phyloP scores from a whole-genome alignment of 495 filamentous ascomycete genomes.

The Bombardia bombarda region DNA sequence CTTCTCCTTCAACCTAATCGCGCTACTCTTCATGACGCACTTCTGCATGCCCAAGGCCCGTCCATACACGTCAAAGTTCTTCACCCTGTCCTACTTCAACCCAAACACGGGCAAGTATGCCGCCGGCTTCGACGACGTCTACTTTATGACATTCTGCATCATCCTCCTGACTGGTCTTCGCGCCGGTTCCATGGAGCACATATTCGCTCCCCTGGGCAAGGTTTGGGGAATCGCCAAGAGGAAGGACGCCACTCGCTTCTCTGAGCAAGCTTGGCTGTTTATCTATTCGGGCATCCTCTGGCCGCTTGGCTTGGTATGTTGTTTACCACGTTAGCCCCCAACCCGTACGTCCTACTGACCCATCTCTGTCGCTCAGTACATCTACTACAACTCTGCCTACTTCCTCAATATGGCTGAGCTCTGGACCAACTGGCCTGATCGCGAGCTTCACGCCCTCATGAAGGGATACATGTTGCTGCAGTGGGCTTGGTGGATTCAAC shows the following conservation, averaged over 20 bases:
- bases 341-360: too few relatives aligned
- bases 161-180: constrained; percentile 80
- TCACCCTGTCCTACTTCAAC: constrained; percentile 77
- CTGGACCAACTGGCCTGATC: constrained; percentile 76
- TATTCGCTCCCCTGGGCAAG: constrained; percentile 68
- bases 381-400: constrained; percentile 69
- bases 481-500: constrained; percentile 88
- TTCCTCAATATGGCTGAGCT: constrained; percentile 70
- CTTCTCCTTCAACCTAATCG: constrained; percentile 45
- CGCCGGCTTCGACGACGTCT: constrained; percentile 70
- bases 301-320: constrained; percentile 73
- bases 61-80: constrained; percentile 74
- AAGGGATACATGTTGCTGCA: constrained; percentile 93
- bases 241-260: constrained; percentile 72
- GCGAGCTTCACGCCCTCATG: constrained; percentile 60
- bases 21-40: constrained; percentile 70
- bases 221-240: constrained; percentile 57
- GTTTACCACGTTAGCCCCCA: too few relatives aligned
- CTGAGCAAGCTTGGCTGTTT: constrained; percentile 87
- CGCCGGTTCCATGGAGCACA: constrained; percentile 77
- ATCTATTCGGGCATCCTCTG: constrained; percentile 75
- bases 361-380: constrained; percentile 51
- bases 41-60: constrained; percentile 65
- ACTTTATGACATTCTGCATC: constrained; percentile 71
- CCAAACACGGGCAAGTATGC: constrained; percentile 56